A percentile compares a stretch with the other conserved stretches of the same genome.
These are phyloP conservation scores for Pterocarpus santalinus DNA, from an alignment of 306 rosid species.

Conservation along the genomic window DNA sequence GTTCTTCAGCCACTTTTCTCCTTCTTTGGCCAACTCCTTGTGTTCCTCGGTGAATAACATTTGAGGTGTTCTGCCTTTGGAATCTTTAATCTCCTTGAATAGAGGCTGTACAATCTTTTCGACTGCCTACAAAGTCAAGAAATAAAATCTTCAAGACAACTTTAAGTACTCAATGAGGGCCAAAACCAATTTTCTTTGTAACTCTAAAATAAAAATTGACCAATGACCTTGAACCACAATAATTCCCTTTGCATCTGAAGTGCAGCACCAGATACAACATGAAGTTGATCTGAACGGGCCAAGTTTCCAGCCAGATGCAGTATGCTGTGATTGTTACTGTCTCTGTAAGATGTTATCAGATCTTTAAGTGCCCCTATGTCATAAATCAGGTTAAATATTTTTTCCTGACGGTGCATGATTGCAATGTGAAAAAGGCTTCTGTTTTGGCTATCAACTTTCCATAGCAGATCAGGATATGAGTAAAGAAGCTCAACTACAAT, in stretches of 20 bases:
- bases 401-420: slow-evolving; percentile 20
- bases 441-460: slow-evolving; percentile 32
- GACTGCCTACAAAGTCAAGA: slow-evolving; percentile 15
- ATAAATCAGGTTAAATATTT: slow-evolving; percentile 31
- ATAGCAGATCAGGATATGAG: slow-evolving; percentile 29
- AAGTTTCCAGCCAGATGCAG: slow-evolving; percentile 39
- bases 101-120: slow-evolving; percentile 29
- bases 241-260: slow-evolving; percentile 37
- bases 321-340: slow-evolving; percentile 32
- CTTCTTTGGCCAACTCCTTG: slow-evolving; percentile 35
- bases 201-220: background rate
- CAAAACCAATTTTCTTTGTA: background rate
- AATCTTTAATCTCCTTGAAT: slow-evolving; percentile 25
- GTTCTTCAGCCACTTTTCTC: slow-evolving; percentile 40
- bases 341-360: slow-evolving; percentile 34
- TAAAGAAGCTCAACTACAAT: slow-evolving; percentile 28
- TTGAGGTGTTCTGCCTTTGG: slow-evolving; percentile 38
- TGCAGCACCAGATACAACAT: slow-evolving; percentile 36
- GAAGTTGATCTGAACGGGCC: slow-evolving; percentile 32
- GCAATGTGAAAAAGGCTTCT: slow-evolving; percentile 38
- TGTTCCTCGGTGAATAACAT: slow-evolving; percentile 26
- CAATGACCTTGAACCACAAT: slow-evolving; percentile 35
- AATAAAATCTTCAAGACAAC: background rate
- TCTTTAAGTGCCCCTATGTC: slow-evolving; percentile 38
- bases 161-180: background rate